Base-by-base conservation (phyloP, 2,329 filamentous ascomycete species). In the Teratosphaeria nubilosa region DNA sequence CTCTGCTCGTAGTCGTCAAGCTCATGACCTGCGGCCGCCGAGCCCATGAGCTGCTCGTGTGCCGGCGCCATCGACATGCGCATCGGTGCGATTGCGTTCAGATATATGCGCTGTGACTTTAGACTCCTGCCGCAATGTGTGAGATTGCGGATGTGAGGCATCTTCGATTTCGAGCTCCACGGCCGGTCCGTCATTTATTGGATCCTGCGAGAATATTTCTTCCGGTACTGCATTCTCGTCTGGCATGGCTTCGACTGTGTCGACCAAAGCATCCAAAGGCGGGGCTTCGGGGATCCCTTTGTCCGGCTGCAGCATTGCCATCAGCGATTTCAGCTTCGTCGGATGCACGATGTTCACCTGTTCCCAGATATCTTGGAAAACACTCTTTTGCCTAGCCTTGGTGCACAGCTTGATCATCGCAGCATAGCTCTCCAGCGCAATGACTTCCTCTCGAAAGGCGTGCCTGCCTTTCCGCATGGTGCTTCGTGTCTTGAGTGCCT, bases 331-430 rank as follows among this genome's bases (percentile, higher is more conserved):
- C 9, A 48, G 31, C 25, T 34, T 37, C 37, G 50, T 14, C 24
- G 48, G 22, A 56, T 65, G 58, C 20, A 32, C 34, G n/a, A 31
- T 55, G 37, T 53, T 53, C 14, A 60, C 63, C 27, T 60, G 54
- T 16, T 53, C 22, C 64, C 62, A 64, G 0, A 66, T 45, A 13
- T 60, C 55, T 25, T 60, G 25, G 25, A 61, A 66, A 2, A 58
- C 25, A 31, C 54, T 53, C 45, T 56, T 57, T 22, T 64, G 58
- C n/a, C 56, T 56, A n/a, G 16, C 27, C 11, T 41, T 41, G 25
- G 56, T 45, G 48, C 64, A 66, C 25, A 67, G 53, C 37, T 59
- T 51, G 16, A 64, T 51, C 64, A 65, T 66, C 16, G 62, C 63
- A 11, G 62, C 64, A 54, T 62, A 64, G 14, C 59, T 57, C 6